Evolutionary conservation across 179 eudicot genomes (phyloP), one percentile per base, ranked within the genome.

Genomic region (Beta lomatogona): DNA sequence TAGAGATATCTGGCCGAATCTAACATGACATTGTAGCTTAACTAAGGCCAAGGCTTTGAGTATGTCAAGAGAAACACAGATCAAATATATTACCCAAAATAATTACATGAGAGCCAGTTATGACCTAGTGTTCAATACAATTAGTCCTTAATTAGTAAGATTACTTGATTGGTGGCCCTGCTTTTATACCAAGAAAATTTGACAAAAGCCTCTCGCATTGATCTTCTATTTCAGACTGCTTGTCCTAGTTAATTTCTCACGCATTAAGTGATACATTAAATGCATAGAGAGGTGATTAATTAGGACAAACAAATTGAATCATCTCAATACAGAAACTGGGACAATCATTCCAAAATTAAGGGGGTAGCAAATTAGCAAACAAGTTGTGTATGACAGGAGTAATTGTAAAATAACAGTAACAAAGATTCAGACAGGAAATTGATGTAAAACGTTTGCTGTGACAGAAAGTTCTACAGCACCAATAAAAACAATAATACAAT

Each of bases 401-500:
- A 7, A 14, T 13, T 14, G 41, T 72, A 25, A 0, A 28, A 22
- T 14, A 72, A 53, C 11, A 72, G 21, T 52, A 14, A 72, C 41
- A 72, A 72, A 25, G 12, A 25, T 21, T n/a, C 41, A 36, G 41
- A 36, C 41, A 36, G 41, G 3, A 36, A 36, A 36, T 36, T 36
- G 41, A 36, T 36, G 41, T 36, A 36, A 36, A 50, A 21, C 82
- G 58, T 6, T 6, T 13, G 13, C 66, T 52, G 64, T n/a, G 58
- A 52, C 44, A 73, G 66, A 65, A 80, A 73, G 48, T 52, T 74
- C 28, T 9, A 54, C 79, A 81, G 28, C 66, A 55, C 19, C 18
- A 50, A 4, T 22, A 25, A 57, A 74, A 31, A 9, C 3, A 75
- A 16, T 36, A 36, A 36, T 36, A 36, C 41, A 55, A 57, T 14